These are phyloP conservation scores for Chlorencoelia australis DNA, from an alignment of 2,329 filamentous ascomycete species.

Conservation along the genomic window DNA sequence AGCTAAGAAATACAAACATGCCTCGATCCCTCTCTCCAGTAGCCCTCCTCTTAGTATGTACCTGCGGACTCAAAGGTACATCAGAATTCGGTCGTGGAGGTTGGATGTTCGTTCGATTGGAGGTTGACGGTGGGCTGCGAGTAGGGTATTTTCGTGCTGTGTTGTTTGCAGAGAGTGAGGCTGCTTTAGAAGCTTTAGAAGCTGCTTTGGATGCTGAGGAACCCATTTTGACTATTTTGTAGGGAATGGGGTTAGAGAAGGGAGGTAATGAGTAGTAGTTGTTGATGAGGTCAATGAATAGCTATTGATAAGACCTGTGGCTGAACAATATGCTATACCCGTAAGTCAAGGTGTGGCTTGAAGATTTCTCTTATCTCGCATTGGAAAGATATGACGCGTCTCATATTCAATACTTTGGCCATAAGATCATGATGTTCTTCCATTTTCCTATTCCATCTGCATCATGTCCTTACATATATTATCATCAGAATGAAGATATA, in stretches of 20 bases:
- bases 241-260: neutral
- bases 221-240: constrained; percentile 15
- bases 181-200: constrained; percentile 12
- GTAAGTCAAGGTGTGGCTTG: too few species aligned
- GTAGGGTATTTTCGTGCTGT: constrained; percentile 25
- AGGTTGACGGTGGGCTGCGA: constrained; percentile 12
- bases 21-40: constrained; percentile 7
- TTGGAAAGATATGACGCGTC: too few species aligned
- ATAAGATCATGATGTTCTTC: too few species aligned
- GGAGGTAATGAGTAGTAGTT: neutral
- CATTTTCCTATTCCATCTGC: too few species aligned
- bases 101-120: constrained; percentile 7
- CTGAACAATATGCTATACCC: too few species aligned
- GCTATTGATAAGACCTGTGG: too few species aligned
- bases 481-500: too few species aligned
- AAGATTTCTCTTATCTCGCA: too few species aligned
- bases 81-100: constrained; percentile 4
- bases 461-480: too few species aligned
- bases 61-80: constrained; percentile 5
- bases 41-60: constrained; percentile 9
- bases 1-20: constrained; percentile 5
- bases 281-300: constrained; percentile 1
- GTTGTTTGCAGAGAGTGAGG: constrained; percentile 10
- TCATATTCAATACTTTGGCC: too few species aligned
- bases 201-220: constrained; percentile 20